These are phyloP conservation scores for Teunomyces barrocoloradensis DNA, from an alignment of 805 yeast species.

Conservation along the genomic window DNA sequence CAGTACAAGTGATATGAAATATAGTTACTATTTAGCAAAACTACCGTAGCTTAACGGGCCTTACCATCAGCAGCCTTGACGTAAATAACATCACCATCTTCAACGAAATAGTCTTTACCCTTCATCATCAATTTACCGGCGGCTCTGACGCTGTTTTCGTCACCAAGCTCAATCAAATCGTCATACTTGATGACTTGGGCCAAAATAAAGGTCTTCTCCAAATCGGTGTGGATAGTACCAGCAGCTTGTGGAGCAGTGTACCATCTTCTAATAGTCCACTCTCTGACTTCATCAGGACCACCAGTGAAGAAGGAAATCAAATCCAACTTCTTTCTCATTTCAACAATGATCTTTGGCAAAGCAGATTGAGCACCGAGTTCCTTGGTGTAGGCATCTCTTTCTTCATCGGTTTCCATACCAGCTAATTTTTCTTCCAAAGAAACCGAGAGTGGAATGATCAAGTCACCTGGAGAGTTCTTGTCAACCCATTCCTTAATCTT, in stretches of 20 bases:
- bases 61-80: conserved; percentile 95
- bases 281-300: conserved; percentile 95
- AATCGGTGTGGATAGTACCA: conserved; percentile 94
- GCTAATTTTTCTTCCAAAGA: conserved; percentile 90
- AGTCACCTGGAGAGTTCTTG: conserved; percentile 75
- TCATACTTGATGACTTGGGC: conserved; percentile 89
- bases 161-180: conserved; percentile 68
- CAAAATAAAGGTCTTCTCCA: conserved; percentile 90
- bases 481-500: conserved; percentile 90
- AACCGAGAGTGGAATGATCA: conserved; percentile 90
- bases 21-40: background rate
- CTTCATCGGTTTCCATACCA: conserved; percentile 80
- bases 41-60: conserved; percentile 40
- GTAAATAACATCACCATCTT: conserved; percentile 90
- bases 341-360: conserved; percentile 78
- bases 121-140: conserved; percentile 87
- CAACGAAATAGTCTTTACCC: conserved; percentile 94
- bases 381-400: conserved; percentile 74
- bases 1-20: background rate
- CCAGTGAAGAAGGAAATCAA: conserved; percentile 94
- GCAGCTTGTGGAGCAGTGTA: conserved; percentile 98
- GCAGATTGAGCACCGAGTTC: conserved; percentile 72
- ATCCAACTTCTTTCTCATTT: conserved; percentile 84
- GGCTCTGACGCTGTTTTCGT: conserved; percentile 78
- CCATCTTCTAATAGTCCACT: conserved; percentile 94